Evolutionary conservation across 306 rosid species (phyloP), one percentile per base, ranked within the genome.

Genomic region (Malus sylvestris): DNA sequence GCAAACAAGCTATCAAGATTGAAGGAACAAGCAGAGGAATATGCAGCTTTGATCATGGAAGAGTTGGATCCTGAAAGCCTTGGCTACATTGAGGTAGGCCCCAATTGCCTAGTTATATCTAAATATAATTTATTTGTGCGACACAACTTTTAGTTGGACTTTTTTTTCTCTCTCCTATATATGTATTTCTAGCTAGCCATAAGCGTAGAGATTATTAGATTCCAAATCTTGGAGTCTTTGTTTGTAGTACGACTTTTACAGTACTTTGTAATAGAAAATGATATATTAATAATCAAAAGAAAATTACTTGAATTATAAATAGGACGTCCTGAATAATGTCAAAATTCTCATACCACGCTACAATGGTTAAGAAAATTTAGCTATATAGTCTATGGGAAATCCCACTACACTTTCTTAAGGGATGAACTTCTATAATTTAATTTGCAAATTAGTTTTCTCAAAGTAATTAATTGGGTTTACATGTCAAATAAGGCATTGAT

Each of bases 11-110:
- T 95, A 81, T 88, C 93, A 35, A 91, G 98, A 86, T 79, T 95
- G 85, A 91, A 95, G 86, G 99, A 92, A 81, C 99, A 95, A 73
- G 99, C 99, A n/a, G 99, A 92, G 84, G 99, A 95, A 87, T 95
- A 95, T 83, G 99, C 99, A 73, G 98, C 99, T 76, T 81, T 95
- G 6, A 95, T 95, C 63, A 95, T 95, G 99, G 99, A 95, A 82
- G 99, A 95, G 81, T 82, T 95, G 76, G 99, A 95, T 85, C 99
- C 99, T 7, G 99, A 95, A 84, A 71, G 91, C 75, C 89, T 95
- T 73, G 99, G 99, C 82, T 95, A 92, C 78, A 92, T 95, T 60
- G 99, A 95, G 99, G 99, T 93, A 53, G 72, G 85, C 59, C 77
- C 66, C 57, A 16, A 42, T 30, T 32, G n/a, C 20, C 10, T 2